phyloP scores from a whole-genome alignment of 805 yeast genomes.

The Hemisphaericaspora nanyangensis region DNA sequence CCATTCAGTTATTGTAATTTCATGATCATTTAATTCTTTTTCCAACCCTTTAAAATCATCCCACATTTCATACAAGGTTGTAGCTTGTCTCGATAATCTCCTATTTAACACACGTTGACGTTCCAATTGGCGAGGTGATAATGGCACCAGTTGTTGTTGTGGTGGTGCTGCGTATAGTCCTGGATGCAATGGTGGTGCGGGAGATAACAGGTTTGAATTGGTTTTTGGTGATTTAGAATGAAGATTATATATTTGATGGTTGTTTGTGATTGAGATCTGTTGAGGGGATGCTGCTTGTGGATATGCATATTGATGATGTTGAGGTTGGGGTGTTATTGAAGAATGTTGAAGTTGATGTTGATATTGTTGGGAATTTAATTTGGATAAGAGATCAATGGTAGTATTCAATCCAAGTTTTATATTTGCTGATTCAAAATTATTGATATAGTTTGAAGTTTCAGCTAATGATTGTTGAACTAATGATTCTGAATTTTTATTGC shows the following conservation, averaged over 20 bases:
- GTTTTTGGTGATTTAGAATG: neutral
- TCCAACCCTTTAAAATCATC: slow-evolving; percentile 29
- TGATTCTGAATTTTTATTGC: slow-evolving; percentile 11
- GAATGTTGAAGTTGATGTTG: slow-evolving; percentile 5
- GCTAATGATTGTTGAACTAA: slow-evolving; percentile 12
- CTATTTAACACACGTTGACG: slow-evolving; percentile 18
- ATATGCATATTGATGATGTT: neutral
- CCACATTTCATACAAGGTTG: slow-evolving; percentile 30
- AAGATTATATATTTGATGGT: neutral
- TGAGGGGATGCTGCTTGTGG: slow-evolving; percentile 3
- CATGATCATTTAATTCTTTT: slow-evolving; percentile 18
- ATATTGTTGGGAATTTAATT: slow-evolving; percentile 8
- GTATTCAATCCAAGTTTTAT: slow-evolving; percentile 13
- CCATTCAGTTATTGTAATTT: slow-evolving; percentile 27
- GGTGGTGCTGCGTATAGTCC: neutral
- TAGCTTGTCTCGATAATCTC: slow-evolving; percentile 25
- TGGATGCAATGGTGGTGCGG: neutral
- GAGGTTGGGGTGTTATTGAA: neutral
- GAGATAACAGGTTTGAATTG: slow-evolving; percentile 1
- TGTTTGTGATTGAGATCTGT: slow-evolving; percentile 3
- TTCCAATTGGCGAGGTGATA: slow-evolving; percentile 11
- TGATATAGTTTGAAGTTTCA: slow-evolving; percentile 10
- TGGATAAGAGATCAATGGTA: slow-evolving; percentile 16
- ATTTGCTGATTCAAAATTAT: slow-evolving; percentile 7
- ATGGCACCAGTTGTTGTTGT: neutral